Evolutionary conservation across 2,329 filamentous ascomycete genomes (phyloP).

Genomic region (Dothistroma pini): DNA sequence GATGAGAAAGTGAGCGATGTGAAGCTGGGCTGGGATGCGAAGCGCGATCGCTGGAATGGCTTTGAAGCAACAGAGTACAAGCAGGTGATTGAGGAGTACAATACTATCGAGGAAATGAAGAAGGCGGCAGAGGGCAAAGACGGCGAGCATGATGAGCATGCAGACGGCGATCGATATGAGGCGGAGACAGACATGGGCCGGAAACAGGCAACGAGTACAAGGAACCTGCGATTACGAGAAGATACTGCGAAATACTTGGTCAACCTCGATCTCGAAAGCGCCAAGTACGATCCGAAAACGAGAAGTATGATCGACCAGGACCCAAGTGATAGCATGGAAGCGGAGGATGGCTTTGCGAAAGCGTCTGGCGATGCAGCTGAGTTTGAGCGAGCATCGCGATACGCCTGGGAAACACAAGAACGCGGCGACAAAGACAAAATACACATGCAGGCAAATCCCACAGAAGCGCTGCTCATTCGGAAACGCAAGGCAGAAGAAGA

Average conservation of each 20-base stretch:
- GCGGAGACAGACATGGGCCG: slow-evolving; percentile 97
- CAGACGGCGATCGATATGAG: slow-evolving; percentile 67
- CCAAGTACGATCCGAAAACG: slow-evolving; percentile 97
- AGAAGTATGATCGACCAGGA: slow-evolving; percentile 66
- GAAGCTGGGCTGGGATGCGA: slow-evolving; percentile 90
- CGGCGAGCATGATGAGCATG: slow-evolving; percentile 41
- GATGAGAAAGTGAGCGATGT: slow-evolving; percentile 86
- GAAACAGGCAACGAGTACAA: slow-evolving; percentile 83
- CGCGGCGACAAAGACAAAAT: slow-evolving; percentile 70
- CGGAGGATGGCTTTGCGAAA: slow-evolving; percentile 88
- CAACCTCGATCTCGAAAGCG: slow-evolving; percentile 92
- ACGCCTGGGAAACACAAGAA: slow-evolving; percentile 96
- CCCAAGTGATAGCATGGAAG: slow-evolving; percentile 71
- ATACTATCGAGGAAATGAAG: slow-evolving; percentile 75
- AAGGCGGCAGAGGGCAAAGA: slow-evolving; percentile 40
- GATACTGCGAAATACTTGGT: slow-evolving; percentile 96
- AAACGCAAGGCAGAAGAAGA: slow-evolving; percentile 75
- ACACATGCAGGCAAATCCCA: slow-evolving; percentile 95
- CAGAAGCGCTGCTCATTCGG: slow-evolving; percentile 78
- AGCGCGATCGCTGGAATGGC: slow-evolving; percentile 97
- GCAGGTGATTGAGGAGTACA: slow-evolving; percentile 82
- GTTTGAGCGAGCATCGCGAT: slow-evolving; percentile 82
- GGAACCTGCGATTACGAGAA: slow-evolving; percentile 87
- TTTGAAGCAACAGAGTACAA: slow-evolving; percentile 86
- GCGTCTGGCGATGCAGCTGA: slow-evolving; percentile 87